A percentile compares a stretch with the other conserved stretches of the same genome.
Evolutionary conservation across 345 rosid genomes (phyloP).

Genomic region (Syzygium oleosum): DNA sequence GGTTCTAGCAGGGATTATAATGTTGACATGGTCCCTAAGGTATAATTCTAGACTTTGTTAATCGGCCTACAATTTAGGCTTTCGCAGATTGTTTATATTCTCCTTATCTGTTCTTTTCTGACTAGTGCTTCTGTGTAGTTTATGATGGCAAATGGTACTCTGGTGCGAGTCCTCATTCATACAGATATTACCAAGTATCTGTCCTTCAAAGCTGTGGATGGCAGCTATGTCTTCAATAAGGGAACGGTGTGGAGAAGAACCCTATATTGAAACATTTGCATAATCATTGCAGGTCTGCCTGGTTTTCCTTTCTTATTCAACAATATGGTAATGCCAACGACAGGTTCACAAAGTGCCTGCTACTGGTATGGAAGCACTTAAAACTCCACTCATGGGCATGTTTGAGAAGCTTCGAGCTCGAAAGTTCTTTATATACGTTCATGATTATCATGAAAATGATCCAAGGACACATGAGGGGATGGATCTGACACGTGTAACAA

Average conservation of each 20-base stretch:
- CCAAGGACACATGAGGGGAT: slow-evolving; percentile 92
- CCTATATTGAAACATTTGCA: neutral
- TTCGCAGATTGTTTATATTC: neutral
- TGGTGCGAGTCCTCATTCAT: slow-evolving; percentile 96
- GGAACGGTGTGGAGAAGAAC: slow-evolving; percentile 61
- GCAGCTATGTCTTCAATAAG: slow-evolving; percentile 81
- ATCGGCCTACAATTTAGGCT: neutral
- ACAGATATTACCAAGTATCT: slow-evolving; percentile 92
- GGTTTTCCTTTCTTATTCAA: neutral
- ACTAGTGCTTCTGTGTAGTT: slow-evolving; percentile 35
- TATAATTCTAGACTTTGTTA: slow-evolving; percentile 4
- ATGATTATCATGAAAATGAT: slow-evolving; percentile 69
- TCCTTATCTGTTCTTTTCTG: neutral
- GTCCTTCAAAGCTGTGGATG: slow-evolving; percentile 95
- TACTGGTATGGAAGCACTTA: slow-evolving; percentile 90
- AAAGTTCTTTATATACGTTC: slow-evolving; percentile 84
- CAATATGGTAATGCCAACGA: neutral
- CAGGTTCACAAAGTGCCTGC: slow-evolving; percentile 98
- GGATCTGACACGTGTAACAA: slow-evolving; percentile 82
- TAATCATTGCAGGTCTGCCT: neutral
- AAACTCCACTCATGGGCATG: slow-evolving; percentile 95
- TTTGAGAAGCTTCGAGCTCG: slow-evolving; percentile 98
- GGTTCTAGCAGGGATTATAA: slow-evolving; percentile 96
- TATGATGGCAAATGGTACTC: slow-evolving; percentile 98
- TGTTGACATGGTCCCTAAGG: slow-evolving; percentile 99